Evolutionary conservation across 371 early-diverging fungal species (phyloP).

Genomic region (Syncephalastrum racemosum): DNA sequence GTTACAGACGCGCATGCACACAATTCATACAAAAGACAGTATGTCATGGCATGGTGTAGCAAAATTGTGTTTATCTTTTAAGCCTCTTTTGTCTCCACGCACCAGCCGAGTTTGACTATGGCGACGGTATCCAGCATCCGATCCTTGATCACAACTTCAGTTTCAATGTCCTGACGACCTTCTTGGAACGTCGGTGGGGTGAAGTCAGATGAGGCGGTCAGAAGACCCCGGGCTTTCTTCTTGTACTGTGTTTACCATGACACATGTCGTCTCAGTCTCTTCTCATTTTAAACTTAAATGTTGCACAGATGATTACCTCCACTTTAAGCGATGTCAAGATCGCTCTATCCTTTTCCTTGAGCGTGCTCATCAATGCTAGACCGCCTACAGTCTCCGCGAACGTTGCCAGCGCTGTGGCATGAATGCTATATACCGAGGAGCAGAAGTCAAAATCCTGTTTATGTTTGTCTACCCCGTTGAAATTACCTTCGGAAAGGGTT

Average conservation of each 20-base stretch:
- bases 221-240: constrained; percentile 50
- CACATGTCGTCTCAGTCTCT: background rate
- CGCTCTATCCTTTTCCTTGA: constrained; percentile 49
- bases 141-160: constrained; percentile 49
- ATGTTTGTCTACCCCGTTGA: background rate
- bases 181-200: constrained; percentile 14
- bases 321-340: constrained; percentile 46
- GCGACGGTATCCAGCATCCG: constrained; percentile 50
- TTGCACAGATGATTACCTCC: constrained; percentile 48
- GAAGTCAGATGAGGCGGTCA: constrained; percentile 52
- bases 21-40: background rate
- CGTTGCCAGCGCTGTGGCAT: constrained; percentile 59
- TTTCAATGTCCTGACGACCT: constrained; percentile 26
- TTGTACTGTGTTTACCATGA: constrained; percentile 31
- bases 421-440: constrained; percentile 32
- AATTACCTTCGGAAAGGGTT: constrained; percentile 24
- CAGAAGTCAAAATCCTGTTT: constrained; percentile 5
- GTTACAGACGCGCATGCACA: too few species aligned
- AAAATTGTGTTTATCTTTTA: constrained; percentile 12
- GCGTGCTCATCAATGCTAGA: constrained; percentile 47
- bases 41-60: background rate
- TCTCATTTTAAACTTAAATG: background rate
- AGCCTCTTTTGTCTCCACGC: constrained; percentile 29
- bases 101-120: constrained; percentile 38
- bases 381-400: constrained; percentile 65